Percentiles rank a stretch among this genome's conserved stretches.
Evolutionary conservation across 441 rosid species (phyloP).

Genomic region (Geranium incanum): DNA sequence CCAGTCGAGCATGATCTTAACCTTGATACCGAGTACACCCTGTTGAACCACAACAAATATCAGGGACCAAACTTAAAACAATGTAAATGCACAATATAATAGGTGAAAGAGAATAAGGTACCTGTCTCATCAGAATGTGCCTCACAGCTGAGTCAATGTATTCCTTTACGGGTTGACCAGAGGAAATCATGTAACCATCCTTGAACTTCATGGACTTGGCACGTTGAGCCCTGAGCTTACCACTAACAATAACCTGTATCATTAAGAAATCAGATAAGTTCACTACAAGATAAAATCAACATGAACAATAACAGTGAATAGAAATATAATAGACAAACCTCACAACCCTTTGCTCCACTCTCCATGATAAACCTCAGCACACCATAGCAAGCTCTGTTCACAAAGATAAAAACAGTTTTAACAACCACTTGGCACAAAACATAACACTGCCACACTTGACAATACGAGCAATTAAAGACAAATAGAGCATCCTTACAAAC

Average conservation of each 20-base stretch:
- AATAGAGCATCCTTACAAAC: too few species aligned
- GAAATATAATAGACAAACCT: conserved; percentile 25
- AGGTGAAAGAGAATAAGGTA: background rate
- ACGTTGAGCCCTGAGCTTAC: conserved; percentile 50
- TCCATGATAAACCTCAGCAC: conserved; percentile 63
- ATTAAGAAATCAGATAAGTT: background rate
- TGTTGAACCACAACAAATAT: background rate
- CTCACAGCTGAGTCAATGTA: conserved; percentile 61
- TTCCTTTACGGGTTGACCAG: conserved; percentile 63
- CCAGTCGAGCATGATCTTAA: conserved; percentile 1
- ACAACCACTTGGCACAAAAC: background rate
- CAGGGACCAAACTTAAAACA: too few species aligned
- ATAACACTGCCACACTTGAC: background rate
- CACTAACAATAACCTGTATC: conserved; percentile 43
- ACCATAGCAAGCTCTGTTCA: conserved; percentile 53
- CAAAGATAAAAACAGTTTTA: background rate
- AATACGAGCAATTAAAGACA: background rate
- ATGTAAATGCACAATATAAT: too few species aligned
- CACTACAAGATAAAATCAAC: background rate
- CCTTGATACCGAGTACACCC: background rate
- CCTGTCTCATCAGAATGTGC: conserved; percentile 58
- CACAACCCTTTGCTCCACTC: conserved; percentile 70
- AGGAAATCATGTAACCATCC: conserved; percentile 75
- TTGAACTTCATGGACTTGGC: conserved; percentile 73
- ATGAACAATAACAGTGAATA: background rate